Conservation (phyloP, 2,329 filamentous ascomycete genomes). For the Diaporthe australafricana region DNA sequence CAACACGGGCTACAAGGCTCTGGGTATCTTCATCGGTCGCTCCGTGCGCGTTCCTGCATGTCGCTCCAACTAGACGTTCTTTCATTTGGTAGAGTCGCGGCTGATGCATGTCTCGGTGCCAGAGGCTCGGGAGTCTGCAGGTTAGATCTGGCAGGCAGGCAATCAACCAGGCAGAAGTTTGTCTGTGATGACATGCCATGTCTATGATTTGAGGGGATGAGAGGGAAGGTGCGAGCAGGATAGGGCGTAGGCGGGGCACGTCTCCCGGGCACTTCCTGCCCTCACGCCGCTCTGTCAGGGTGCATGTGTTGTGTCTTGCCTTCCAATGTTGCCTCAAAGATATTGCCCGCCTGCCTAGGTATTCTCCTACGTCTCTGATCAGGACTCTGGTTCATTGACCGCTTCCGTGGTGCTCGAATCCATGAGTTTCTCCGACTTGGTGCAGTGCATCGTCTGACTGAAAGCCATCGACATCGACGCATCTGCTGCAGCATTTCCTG, state of each 20-base stretch:
- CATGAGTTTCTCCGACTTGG: neutral
- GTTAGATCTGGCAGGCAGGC: neutral
- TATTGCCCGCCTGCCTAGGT: neutral
- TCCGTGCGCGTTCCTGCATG: neutral
- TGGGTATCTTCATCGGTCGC: neutral
- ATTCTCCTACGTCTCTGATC: neutral
- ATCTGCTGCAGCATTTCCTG: neutral
- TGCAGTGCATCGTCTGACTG: neutral
- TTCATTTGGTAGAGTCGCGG: neutral
- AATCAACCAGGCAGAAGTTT: neutral
- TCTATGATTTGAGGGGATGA: too few species aligned
- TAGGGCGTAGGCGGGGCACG: too few species aligned
- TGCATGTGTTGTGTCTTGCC: neutral
- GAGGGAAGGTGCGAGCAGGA: neutral
- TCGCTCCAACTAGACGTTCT: neutral
- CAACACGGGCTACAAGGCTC: too few species aligned
- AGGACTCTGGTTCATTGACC: neutral
- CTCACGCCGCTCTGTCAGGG: neutral
- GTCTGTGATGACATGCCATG: neutral
- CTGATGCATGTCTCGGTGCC: constrained; percentile 8
- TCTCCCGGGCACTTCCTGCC: neutral
- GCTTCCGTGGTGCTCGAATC: neutral
- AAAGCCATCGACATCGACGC: neutral
- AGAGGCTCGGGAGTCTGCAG: constrained; percentile 6
- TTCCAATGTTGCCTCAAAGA: neutral